Evolutionary conservation across 345 rosid species (phyloP), one percentile per base, ranked within the genome.

Genomic region (Zanthoxylum bungeanum): DNA sequence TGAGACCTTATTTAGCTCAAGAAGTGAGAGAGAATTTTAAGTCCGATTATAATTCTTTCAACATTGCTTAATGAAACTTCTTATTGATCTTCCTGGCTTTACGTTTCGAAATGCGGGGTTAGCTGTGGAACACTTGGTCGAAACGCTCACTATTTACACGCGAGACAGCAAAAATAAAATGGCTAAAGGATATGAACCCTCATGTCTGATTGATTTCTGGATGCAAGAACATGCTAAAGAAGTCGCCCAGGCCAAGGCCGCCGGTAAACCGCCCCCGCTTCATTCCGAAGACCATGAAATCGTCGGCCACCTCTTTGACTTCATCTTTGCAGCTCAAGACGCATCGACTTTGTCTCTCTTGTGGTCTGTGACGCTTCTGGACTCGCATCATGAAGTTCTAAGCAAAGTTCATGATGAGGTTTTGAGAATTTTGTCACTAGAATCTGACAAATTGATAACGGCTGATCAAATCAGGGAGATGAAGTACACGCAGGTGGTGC

Each of bases 401-500:
- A 50, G 49, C 7, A 78, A 58, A 79, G 97, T 93, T 9, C 82
- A 97, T 0, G 86, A 77, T 9, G 98, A 93, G 72, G 96, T 89
- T 0, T 77, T 76, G 9, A 53, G 75, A 24, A 67, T 89, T 51
- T 93, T 97, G 97, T 87, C 96, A 16, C 91, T 89, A 51, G 97
- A 87, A 60, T 82, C 87, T 3, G 81, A 85, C 60, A 5, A 5
- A 1, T 49, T 91, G 44, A 91, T 93, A 34, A 87, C 86, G 4
- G 78, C 81, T 2, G 94, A 88, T 3, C 89, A 85, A 70, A 37
- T 93, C 2, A 79, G 89, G 70, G 87, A 87, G 53, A 87, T 93
- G 97, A 87, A 76, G 71, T 93, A 89, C 83, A 91, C 98, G 52
- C 89, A 81, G 58, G 79, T 88, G 33, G 98, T 93, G 98, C 96